Base-by-base conservation (phyloP, 2,329 filamentous ascomycete genomes). In the Arachnomyces sp. region DNA sequence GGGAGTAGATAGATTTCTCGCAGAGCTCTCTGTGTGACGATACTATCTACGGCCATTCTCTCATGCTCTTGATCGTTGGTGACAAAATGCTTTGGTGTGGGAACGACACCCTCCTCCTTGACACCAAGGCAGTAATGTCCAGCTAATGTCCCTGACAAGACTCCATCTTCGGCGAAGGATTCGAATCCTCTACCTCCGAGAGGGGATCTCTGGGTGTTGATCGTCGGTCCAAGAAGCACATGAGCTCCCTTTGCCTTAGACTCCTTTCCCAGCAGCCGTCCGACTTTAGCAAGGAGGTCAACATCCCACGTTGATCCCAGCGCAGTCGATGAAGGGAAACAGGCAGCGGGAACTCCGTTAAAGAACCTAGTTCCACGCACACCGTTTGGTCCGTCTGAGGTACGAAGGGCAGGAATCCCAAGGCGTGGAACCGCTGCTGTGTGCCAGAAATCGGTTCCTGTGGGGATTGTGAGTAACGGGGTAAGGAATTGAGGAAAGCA, bases 121-220 rank as follows among this genome's bases (percentile, higher is more conserved):
- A 85, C 67, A 6, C 83, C 84, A 35, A 76, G 78, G 54, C 86
- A 81, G 46, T 85, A 85, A 44, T 82, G 74, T 1, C 82, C 77
- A 9, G 83, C 82, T 44, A 88, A 66, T 46, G 80, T 83, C 25
- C 84, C 84, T 0, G 84, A 86, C 4, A 93, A 71, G 7, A 82
- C 74, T 0, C 86, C 86, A 50, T 92, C 86, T 59, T 92, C 86
- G 0, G 84, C 87, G 59, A 88, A 92, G 0, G 85, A 88, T 62
- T 93, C 86, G 50, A 92, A 93, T 48, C 88, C 88, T 44, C 86
- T 75, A 13, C 86, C 86, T n/a, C 86, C 86, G 0, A 92, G 71
- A 0, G 86, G 86, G 36, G 84, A 84, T 12, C 86, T 77, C 53
- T 92, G 86, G 70, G 87, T 82, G 65, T 86, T 88, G 28, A 88